phyloP scores from a whole-genome alignment of 179 eudicot species.

The Silene vulgaris region DNA sequence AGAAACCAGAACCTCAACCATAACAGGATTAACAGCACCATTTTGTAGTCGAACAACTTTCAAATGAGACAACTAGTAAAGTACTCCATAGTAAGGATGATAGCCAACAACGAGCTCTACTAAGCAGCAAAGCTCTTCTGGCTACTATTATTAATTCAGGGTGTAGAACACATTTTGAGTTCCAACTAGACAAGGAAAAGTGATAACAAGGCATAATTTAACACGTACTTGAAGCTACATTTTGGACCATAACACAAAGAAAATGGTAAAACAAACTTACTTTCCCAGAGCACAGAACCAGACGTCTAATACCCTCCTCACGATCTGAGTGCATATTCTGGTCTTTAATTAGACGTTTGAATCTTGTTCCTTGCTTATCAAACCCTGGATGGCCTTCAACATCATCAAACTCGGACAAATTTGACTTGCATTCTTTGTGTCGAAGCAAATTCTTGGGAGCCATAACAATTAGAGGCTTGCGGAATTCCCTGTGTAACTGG shows the following conservation, averaged over 20 bases:
- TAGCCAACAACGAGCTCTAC: neutral
- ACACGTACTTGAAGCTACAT: neutral
- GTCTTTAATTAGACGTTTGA: slow-evolving; percentile 43
- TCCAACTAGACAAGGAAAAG: neutral
- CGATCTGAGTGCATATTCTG: slow-evolving; percentile 43
- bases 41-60: neutral
- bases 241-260: neutral
- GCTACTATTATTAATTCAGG: neutral
- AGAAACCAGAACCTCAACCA: neutral
- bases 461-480: slow-evolving; percentile 53
- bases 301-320: slow-evolving; percentile 39
- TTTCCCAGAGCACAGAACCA: slow-evolving; percentile 43
- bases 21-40: slow-evolving; percentile 9
- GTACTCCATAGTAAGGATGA: neutral
- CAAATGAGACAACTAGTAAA: neutral
- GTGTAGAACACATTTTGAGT: neutral
- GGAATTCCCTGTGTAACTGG: slow-evolving; percentile 52
- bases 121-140: neutral
- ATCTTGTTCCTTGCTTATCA: slow-evolving; percentile 44
- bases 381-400: slow-evolving; percentile 43
- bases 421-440: slow-evolving; percentile 45
- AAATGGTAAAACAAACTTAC: slow-evolving; percentile 20
- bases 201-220: neutral
- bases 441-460: slow-evolving; percentile 44
- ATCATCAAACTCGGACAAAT: slow-evolving; percentile 43